A percentile compares a stretch with the other conserved stretches of the same genome.
Conservation (phyloP, 176 grass and related monocot species). For the Oryza meyeriana region DNA sequence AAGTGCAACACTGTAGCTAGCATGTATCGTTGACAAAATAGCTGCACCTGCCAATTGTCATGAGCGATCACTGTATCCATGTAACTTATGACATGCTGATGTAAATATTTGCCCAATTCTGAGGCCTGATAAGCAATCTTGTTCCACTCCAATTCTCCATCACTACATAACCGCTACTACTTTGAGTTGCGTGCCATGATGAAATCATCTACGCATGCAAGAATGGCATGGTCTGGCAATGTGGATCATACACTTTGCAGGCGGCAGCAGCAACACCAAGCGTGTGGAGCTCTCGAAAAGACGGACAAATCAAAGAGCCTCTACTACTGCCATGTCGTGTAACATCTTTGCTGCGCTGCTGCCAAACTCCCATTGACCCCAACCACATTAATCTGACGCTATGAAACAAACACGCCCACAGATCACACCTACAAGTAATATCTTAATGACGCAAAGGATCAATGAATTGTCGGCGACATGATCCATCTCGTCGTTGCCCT, state of each 20-base stretch:
- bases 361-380: constrained; percentile 26
- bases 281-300: constrained; percentile 18
- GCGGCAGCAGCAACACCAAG: neutral
- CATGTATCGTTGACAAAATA: neutral
- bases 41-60: neutral
- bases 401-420: constrained; percentile 12
- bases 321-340: neutral
- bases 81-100: constrained; percentile 33
- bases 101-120: neutral
- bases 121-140: constrained; percentile 15
- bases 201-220: neutral
- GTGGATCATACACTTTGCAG: neutral
- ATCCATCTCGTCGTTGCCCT: neutral
- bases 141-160: neutral
- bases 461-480: neutral
- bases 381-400: neutral
- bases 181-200: constrained; percentile 36
- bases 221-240: neutral
- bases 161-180: neutral
- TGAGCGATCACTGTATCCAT: neutral
- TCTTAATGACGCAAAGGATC: neutral
- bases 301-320: neutral
- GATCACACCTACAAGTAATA: neutral
- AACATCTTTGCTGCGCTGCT: neutral
- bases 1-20: neutral